phyloP scores from a whole-genome alignment of 1,139 yeast species.

The Pichia sp. region DNA sequence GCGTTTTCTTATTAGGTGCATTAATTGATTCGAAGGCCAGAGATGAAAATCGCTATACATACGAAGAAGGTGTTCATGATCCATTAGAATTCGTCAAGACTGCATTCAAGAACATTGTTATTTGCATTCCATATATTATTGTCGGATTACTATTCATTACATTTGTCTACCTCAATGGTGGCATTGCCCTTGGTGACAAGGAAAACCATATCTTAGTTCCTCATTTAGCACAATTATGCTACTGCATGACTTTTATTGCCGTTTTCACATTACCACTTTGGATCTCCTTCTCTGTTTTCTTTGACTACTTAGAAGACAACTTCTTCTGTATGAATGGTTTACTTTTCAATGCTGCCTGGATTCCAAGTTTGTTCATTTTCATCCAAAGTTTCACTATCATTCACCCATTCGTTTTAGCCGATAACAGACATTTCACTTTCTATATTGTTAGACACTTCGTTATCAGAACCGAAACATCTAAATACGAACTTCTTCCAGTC shows the following conservation, averaged over 20 bases:
- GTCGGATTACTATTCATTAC: slow-evolving; percentile 52
- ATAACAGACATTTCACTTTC: slow-evolving; percentile 91
- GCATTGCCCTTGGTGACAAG: slow-evolving; percentile 85
- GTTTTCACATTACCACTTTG: slow-evolving; percentile 71
- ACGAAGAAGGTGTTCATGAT: slow-evolving; percentile 20
- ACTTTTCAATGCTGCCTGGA: slow-evolving; percentile 25
- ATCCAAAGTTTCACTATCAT: slow-evolving; percentile 65
- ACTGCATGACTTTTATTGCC: slow-evolving; percentile 63
- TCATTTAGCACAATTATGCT: slow-evolving; percentile 80
- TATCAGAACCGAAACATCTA: slow-evolving; percentile 40
- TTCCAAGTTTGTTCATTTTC: slow-evolving; percentile 42
- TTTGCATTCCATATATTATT: slow-evolving; percentile 49
- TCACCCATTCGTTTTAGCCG: slow-evolving; percentile 92
- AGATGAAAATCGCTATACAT: slow-evolving; percentile 32
- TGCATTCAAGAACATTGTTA: slow-evolving; percentile 31
- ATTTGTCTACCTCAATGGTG: slow-evolving; percentile 68
- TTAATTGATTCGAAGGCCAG: slow-evolving; percentile 52
- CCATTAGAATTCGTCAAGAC: slow-evolving; percentile 27
- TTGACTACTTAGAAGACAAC: slow-evolving; percentile 30
- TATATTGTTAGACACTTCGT: slow-evolving; percentile 73
- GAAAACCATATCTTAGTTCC: slow-evolving; percentile 72
- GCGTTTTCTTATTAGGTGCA: slow-evolving; percentile 56
- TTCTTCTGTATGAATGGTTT: slow-evolving; percentile 18
- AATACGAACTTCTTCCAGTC: slow-evolving; percentile 53
- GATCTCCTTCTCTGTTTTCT: slow-evolving; percentile 43